Conservation (phyloP, 192 early-diverging fungal species). For the Coemansia guatemalensis region DNA sequence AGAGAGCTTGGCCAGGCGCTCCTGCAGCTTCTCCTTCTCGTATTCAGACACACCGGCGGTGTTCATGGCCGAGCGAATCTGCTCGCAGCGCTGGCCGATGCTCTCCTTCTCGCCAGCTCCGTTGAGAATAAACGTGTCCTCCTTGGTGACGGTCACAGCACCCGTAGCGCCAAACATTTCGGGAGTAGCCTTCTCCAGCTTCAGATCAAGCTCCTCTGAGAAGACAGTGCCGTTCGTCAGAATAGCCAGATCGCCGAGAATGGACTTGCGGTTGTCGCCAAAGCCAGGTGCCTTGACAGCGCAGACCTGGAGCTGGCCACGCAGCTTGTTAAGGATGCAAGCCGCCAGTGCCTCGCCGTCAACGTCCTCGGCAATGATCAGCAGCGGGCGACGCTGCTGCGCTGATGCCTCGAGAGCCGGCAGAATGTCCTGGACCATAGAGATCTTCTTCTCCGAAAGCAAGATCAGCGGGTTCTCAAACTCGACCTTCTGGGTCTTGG, state of each 20-base stretch:
- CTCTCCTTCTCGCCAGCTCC: constrained; percentile 89
- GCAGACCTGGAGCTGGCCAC: constrained; percentile 95
- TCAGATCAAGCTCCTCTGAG: constrained; percentile 93
- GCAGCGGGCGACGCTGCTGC: constrained; percentile 90
- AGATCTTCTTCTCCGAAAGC: constrained; percentile 99
- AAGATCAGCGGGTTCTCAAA: constrained; percentile 99
- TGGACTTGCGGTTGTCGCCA: constrained; percentile 99
- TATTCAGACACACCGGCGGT: constrained; percentile 86
- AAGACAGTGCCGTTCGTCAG: constrained; percentile 97
- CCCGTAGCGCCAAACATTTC: constrained; percentile 91
- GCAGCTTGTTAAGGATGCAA: constrained; percentile 99
- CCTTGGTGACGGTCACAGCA: constrained; percentile 93
- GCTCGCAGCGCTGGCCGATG: constrained; percentile 93
- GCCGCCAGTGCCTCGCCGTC: constrained; percentile 99
- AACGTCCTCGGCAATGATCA: constrained; percentile 98
- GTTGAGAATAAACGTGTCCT: constrained; percentile 98
- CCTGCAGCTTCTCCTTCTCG: constrained; percentile 99
- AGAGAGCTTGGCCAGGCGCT: constrained; percentile 96
- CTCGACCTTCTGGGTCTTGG: constrained; percentile 98
- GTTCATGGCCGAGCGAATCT: constrained; percentile 90
- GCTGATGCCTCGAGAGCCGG: constrained; percentile 95
- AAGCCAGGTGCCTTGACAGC: constrained; percentile 99
- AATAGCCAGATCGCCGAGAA: constrained; percentile 95
- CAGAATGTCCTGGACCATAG: constrained; percentile 90
- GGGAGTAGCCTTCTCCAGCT: constrained; percentile 91